phyloP scores from a whole-genome alignment of 306 rosid species.

The Vigna unguiculata region DNA sequence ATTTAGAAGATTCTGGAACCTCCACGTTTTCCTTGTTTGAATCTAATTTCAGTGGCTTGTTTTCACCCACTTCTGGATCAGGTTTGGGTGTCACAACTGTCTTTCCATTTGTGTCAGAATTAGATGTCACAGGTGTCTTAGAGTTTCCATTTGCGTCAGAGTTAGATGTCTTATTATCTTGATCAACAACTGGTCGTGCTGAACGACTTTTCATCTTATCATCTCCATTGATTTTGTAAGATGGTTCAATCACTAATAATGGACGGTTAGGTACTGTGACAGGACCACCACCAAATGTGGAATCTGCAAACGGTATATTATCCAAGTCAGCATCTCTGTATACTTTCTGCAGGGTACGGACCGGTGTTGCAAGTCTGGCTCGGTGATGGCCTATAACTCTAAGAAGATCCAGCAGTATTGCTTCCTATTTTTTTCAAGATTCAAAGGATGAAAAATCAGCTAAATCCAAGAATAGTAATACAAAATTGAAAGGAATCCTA shows the following conservation, averaged over 20 bases:
- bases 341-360: slow-evolving; percentile 85
- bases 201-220: slow-evolving; percentile 65
- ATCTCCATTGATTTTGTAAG: slow-evolving; percentile 71
- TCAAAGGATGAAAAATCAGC: slow-evolving; percentile 43
- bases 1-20: slow-evolving; percentile 46
- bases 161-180: slow-evolving; percentile 59
- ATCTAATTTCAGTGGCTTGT: slow-evolving; percentile 51
- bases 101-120: slow-evolving; percentile 51
- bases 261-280: slow-evolving; percentile 70
- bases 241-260: slow-evolving; percentile 71
- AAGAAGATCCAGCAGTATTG: slow-evolving; percentile 90
- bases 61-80: slow-evolving; percentile 52
- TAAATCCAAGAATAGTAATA: slow-evolving; percentile 38
- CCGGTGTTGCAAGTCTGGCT: slow-evolving; percentile 97
- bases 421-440: slow-evolving; percentile 66
- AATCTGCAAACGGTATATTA: slow-evolving; percentile 71
- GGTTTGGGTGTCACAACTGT: slow-evolving; percentile 40
- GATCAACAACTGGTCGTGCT: slow-evolving; percentile 62
- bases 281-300: slow-evolving; percentile 52
- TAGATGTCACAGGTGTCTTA: slow-evolving; percentile 42
- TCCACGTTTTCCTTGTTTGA: slow-evolving; percentile 47
- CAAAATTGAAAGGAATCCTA: slow-evolving; percentile 3
- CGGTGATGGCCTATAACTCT: slow-evolving; percentile 95
- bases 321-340: slow-evolving; percentile 77
- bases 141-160: slow-evolving; percentile 53